A percentile compares a stretch with the other conserved stretches of the same genome.
Evolutionary conservation across 495 filamentous ascomycete genomes (phyloP).

Genomic region (Aspergillus baeticus): DNA sequence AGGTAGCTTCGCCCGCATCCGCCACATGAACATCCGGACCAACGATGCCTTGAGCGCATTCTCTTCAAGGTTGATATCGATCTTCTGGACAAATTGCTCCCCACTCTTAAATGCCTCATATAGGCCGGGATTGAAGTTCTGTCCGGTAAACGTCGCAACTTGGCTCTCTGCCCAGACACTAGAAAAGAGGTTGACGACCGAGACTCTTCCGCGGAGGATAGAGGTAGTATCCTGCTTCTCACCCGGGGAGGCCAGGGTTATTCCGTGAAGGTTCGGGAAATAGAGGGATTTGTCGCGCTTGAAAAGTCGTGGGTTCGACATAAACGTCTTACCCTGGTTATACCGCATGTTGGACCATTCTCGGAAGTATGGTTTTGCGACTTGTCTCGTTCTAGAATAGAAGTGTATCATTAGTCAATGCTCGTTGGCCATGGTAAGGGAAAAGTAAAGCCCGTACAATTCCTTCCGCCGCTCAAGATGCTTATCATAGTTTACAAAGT

Average conservation of each 20-base stretch:
- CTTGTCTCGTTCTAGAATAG: conserved; percentile 45
- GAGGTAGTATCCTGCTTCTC: conserved; percentile 66
- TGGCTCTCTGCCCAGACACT: conserved; percentile 84
- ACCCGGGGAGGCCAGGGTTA: conserved; percentile 59
- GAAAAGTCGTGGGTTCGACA: conserved; percentile 75
- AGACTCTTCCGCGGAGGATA: conserved; percentile 65
- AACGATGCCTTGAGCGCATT: conserved; percentile 73
- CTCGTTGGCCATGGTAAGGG: not conserved
- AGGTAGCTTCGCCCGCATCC: conserved; percentile 55
- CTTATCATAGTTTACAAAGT: conserved; percentile 81
- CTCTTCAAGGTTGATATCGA: conserved; percentile 86
- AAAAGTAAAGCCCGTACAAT: conserved; percentile 52
- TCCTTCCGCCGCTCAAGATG: conserved; percentile 70
- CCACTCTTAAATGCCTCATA: conserved; percentile 48
- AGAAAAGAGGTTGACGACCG: conserved; percentile 77
- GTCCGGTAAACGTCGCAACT: conserved; percentile 64
- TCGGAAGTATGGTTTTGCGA: conserved; percentile 84
- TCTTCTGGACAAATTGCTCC: conserved; percentile 55
- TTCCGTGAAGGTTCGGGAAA: conserved; percentile 88
- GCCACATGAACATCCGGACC: conserved; percentile 64
- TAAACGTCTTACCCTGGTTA: conserved; percentile 84
- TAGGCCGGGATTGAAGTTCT: conserved; percentile 63
- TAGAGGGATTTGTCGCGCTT: conserved; percentile 72
- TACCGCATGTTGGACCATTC: conserved; percentile 83
- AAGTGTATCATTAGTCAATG: conserved; percentile 4